Conservation (phyloP, 768 basidiomycete genomes). For the Agrocybe pediades region DNA sequence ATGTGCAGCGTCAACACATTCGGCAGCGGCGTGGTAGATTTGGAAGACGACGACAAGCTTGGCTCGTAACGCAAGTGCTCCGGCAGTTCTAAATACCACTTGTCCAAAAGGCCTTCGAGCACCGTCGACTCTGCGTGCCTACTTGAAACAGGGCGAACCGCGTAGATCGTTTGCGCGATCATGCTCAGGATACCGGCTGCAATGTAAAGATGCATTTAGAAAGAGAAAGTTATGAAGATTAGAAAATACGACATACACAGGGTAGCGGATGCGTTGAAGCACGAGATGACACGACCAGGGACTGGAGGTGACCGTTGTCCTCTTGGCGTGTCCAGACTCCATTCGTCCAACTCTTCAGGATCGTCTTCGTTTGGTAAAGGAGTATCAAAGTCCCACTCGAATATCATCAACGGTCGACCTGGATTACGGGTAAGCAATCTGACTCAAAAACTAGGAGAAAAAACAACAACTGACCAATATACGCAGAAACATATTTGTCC, state of each 20-base stretch:
- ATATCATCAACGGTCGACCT: constrained; percentile 75
- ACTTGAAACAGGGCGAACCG: constrained; percentile 55
- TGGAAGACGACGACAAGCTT: constrained; percentile 24
- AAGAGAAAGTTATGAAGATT: neutral
- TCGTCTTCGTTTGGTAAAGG: constrained; percentile 62
- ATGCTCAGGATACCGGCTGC: constrained; percentile 68
- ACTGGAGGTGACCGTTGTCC: constrained; percentile 31
- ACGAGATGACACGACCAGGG: constrained; percentile 62
- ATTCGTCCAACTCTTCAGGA: constrained; percentile 66
- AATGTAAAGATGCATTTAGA: constrained; percentile 11
- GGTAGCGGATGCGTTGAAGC: constrained; percentile 72
- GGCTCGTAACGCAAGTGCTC: constrained; percentile 68
- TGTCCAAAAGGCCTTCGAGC: constrained; percentile 65
- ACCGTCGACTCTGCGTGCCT: constrained; percentile 59
- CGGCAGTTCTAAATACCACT: constrained; percentile 75
- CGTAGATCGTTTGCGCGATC: constrained; percentile 73
- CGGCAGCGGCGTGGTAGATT: constrained; percentile 50
- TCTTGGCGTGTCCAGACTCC: constrained; percentile 34
- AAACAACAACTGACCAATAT: constrained; percentile 55
- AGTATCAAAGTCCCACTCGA: constrained; percentile 78
- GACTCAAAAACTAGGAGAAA: constrained; percentile 4
- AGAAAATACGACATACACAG: constrained; percentile 57
- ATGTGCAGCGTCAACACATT: constrained; percentile 77
- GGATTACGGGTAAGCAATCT: neutral
- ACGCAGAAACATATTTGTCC: constrained; percentile 79